These are phyloP conservation scores for Tricholomella constricta DNA, from an alignment of 768 basidiomycete genomes.

Conservation along the genomic window DNA sequence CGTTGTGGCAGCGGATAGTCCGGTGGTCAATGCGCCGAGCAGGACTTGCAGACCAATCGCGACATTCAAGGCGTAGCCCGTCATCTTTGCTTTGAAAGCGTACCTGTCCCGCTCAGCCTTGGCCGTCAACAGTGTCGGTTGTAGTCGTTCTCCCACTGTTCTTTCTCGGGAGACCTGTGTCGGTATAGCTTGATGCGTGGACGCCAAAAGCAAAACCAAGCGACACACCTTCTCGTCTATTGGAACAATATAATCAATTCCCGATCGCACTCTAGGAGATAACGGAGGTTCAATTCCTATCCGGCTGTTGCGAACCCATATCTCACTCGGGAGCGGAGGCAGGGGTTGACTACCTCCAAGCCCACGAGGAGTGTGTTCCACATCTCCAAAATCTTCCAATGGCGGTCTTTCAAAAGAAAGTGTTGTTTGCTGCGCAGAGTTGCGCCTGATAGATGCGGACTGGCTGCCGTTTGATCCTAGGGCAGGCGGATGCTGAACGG, in stretches of 20 bases:
- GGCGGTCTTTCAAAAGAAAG: background rate
- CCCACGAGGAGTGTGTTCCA: background rate
- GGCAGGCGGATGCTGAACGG: background rate
- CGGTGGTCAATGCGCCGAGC: slow-evolving; percentile 69
- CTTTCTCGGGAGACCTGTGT: slow-evolving; percentile 24
- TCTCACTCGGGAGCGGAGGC: slow-evolving; percentile 19
- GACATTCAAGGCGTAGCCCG: slow-evolving; percentile 38
- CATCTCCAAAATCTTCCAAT: slow-evolving; percentile 6
- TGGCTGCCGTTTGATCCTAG: slow-evolving; percentile 3
- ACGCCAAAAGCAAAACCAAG: background rate
- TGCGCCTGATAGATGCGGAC: slow-evolving; percentile 7
- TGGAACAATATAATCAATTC: slow-evolving; percentile 43
- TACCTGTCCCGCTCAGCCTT: slow-evolving; percentile 47
- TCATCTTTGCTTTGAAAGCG: slow-evolving; percentile 44
- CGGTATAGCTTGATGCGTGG: background rate
- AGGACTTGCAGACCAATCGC: slow-evolving; percentile 68
- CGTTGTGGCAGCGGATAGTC: slow-evolving; percentile 50
- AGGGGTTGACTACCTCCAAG: slow-evolving; percentile 4
- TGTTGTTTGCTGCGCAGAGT: slow-evolving; percentile 3
- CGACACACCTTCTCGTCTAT: slow-evolving; percentile 29
- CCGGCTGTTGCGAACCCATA: slow-evolving; percentile 9
- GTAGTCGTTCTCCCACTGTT: slow-evolving; percentile 53
- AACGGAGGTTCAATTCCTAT: background rate
- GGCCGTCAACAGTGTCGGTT: slow-evolving; percentile 54
- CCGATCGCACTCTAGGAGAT: slow-evolving; percentile 28